Conservation (phyloP, 2,329 filamentous ascomycete species). For the Tolypocladium tundrense region DNA sequence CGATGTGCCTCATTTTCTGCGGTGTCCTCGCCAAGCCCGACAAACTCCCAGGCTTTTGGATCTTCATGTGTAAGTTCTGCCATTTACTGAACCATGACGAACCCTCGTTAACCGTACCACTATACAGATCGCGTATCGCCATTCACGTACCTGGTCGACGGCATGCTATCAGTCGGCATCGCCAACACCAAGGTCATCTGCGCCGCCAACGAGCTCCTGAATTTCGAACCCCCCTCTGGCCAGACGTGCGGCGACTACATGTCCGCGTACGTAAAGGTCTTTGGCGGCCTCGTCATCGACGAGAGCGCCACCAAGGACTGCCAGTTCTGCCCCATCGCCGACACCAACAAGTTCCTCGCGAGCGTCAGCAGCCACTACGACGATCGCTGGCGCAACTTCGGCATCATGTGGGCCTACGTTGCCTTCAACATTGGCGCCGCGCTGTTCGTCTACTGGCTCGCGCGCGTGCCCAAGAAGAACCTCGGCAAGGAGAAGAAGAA, state of each 20-base stretch:
- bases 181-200: conserved; percentile 58
- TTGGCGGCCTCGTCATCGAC: conserved; percentile 46
- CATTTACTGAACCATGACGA: neutral
- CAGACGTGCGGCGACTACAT: conserved; percentile 53
- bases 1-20: conserved; percentile 64
- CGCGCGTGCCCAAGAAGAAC: conserved; percentile 37
- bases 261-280: conserved; percentile 30
- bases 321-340: conserved; percentile 40
- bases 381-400: conserved; percentile 60
- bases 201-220: conserved; percentile 56
- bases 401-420: conserved; percentile 49
- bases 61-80: conserved; percentile 48
- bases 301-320: conserved; percentile 36
- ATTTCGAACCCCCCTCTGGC: conserved; percentile 51
- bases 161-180: conserved; percentile 60
- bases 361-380: conserved; percentile 39
- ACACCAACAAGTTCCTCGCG: conserved; percentile 43
- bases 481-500: conserved; percentile 22
- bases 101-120: neutral
- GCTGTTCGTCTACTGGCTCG: conserved; percentile 45
- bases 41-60: conserved; percentile 64
- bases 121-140: conserved; percentile 60
- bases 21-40: conserved; percentile 58
- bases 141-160: conserved; percentile 70
- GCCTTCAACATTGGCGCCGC: conserved; percentile 47